These are phyloP conservation scores for Rhodotorula diobovata DNA, from an alignment of 768 basidiomycete species.

Conservation along the genomic window DNA sequence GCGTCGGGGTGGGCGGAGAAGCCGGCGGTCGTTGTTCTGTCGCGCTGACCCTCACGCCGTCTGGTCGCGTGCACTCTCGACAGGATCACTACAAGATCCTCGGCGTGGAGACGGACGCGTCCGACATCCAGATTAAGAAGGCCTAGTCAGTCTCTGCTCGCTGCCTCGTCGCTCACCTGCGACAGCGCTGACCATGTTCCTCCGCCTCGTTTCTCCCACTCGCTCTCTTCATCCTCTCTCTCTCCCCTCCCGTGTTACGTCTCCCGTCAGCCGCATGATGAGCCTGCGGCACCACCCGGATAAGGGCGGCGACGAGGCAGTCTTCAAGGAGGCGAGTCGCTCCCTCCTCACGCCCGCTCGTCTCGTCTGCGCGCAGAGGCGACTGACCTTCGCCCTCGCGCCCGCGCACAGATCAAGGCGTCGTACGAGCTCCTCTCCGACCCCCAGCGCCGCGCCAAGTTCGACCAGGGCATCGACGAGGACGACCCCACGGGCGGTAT, in stretches of 20 bases:
- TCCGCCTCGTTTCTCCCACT: too few species aligned
- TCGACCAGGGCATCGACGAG: constrained; percentile 43
- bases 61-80: too few species aligned
- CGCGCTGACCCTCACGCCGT: too few species aligned
- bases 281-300: constrained; percentile 42
- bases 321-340: constrained; percentile 65
- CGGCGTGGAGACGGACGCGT: constrained; percentile 48
- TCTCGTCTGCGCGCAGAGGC: too few species aligned
- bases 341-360: background rate
- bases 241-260: too few species aligned
- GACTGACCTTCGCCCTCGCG: background rate
- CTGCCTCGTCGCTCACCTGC: background rate
- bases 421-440: constrained; percentile 79
- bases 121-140: constrained; percentile 58
- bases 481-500: constrained; percentile 14
- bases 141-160: constrained; percentile 54
- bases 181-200: background rate
- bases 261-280: constrained; percentile 51
- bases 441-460: constrained; percentile 48
- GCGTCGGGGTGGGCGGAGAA: too few species aligned
- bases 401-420: constrained; percentile 59
- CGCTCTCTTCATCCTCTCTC: too few species aligned
- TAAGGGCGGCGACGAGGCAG: constrained; percentile 89
- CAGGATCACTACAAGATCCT: constrained; percentile 41
- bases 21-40: too few species aligned